Base-by-base conservation (phyloP, 1,139 yeast genomes). In the Geotrichum citri-aurantii region DNA sequence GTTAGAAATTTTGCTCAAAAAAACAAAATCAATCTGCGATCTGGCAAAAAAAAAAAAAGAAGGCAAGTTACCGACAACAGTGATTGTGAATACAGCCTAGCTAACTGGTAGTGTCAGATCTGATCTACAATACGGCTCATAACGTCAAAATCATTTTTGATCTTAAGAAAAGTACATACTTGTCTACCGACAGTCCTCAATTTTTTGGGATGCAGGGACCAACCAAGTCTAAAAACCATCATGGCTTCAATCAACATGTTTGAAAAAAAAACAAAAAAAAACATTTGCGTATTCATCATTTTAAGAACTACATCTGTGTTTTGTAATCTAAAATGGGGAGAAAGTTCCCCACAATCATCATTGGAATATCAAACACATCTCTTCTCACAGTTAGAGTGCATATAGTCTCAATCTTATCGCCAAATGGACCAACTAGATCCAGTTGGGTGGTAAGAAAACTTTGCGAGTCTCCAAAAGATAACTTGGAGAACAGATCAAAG, bases 381-480 rank as follows among this genome's bases (percentile, higher is more conserved):
- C 44, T 37, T 19, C 44, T 37, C 44, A 91, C 77, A 0, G 97
- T 91, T 96, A 96, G 91, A 68, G 89, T 84, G 70, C 96, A 86
- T 24, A 92, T 84, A 0, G 96, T 87, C 51, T 87, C 77, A 50
- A 89, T 67, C 52, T 64, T 65, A 10, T 65, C 67, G 14, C 73
- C 73, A 46, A 78, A 78, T 2, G 86, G 85, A 2, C 88, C 83
- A 55, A 88, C 72, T 58, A 87, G 74, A 0, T 92, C 86, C 72
- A 93, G 88, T 65, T 86, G 90, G 10, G 90, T 85, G 90, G 90
- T 89, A 7, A 90, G 86, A 23, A 77, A 81, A 14, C 96, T 97
- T 60, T 88, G 78, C 62, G 91, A 89, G 69, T 91, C 97, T 29
- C 95, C 96, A 74, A 89, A 91, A 2, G 97, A 97, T 53, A 91